Evolutionary conservation across 176 grass and related monocot genomes (phyloP).

Genomic region (bread wheat (Triticum aestivum)): IWGSC_CS_RefSeq_v2.1 NC_057796.1:102005681-102006180

Average conservation of each 20-base stretch:
- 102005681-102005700: constrained; percentile 84
- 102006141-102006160: neutral
- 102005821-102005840: constrained; percentile 32
- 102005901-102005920: constrained; percentile 60
- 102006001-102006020: constrained; percentile 69
- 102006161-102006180: neutral
- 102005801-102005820: neutral
- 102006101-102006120: constrained; percentile 57
- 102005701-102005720: constrained; percentile 76
- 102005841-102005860: constrained; percentile 68
- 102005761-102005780: neutral
- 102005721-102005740: neutral
- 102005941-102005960: neutral
- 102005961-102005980: constrained; percentile 9
- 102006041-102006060: constrained; percentile 88
- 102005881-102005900: constrained; percentile 51
- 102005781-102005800: constrained; percentile 6
- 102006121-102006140: neutral
- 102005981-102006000: constrained; percentile 12
- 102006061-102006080: constrained; percentile 80
- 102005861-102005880: constrained; percentile 67
- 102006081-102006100: constrained; percentile 67
- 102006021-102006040: constrained; percentile 94
- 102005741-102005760: constrained; percentile 12
- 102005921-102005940: constrained; percentile 37